A percentile compares a stretch with the other conserved stretches of the same genome.
phyloP scores from a whole-genome alignment of 768 basidiomycete species.

The Boletus tomentosulus region DNA sequence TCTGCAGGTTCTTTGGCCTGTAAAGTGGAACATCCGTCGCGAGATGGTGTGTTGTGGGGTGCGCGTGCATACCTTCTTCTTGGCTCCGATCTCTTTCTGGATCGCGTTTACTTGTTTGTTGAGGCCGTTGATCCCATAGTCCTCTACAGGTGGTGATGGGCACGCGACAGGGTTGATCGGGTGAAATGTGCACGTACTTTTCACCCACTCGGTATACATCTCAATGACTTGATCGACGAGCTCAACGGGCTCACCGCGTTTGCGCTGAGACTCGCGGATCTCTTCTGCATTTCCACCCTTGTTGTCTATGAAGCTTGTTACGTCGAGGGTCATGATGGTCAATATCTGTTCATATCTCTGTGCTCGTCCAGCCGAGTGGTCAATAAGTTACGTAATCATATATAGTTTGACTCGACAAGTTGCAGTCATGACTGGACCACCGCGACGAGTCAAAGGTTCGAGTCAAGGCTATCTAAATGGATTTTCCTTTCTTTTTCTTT shows the following conservation, averaged over 20 bases:
- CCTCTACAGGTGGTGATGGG: slow-evolving; percentile 48
- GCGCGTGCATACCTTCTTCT: slow-evolving; percentile 71
- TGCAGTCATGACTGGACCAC: background rate
- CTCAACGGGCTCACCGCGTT: slow-evolving; percentile 84
- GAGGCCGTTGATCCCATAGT: slow-evolving; percentile 75
- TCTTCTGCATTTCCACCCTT: slow-evolving; percentile 91
- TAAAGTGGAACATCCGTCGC: background rate
- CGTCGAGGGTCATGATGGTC: slow-evolving; percentile 71
- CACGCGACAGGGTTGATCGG: background rate
- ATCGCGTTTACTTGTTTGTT: slow-evolving; percentile 83
- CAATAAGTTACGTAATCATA: background rate
- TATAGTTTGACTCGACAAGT: background rate
- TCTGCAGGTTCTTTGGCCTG: slow-evolving; percentile 91
- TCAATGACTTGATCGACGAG: slow-evolving; percentile 91
- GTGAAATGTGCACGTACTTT: slow-evolving; percentile 52
- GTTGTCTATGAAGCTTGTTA: slow-evolving; percentile 73
- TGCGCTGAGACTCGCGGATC: slow-evolving; percentile 89
- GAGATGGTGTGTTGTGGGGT: background rate
- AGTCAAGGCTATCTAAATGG: no score
- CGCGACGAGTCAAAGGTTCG: no score
- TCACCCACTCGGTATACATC: slow-evolving; percentile 92
- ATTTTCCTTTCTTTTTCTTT: background rate
- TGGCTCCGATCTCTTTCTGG: slow-evolving; percentile 91
- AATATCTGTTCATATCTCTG: background rate
- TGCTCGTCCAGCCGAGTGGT: background rate